Percentiles rank a stretch among this genome's conserved stretches.
These are phyloP conservation scores for Cymbopogon flexuosus DNA, from an alignment of 202 grass and related monocot genomes.

Conservation along the genomic window DNA sequence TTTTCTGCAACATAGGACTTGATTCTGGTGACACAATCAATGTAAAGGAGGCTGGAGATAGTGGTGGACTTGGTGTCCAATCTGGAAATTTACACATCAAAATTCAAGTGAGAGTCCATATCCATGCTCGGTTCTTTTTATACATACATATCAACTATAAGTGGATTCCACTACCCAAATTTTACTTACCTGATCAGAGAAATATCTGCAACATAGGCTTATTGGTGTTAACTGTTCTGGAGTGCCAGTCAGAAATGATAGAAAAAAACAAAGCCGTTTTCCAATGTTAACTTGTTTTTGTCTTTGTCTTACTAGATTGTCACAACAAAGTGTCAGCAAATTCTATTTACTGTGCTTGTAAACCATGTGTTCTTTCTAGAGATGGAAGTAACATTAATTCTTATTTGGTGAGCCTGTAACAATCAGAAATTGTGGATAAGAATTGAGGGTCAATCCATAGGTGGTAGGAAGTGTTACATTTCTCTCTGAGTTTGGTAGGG, in stretches of 20 bases:
- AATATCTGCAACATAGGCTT: background rate
- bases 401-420: too few relatives aligned
- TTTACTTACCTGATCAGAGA: background rate
- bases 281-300: background rate
- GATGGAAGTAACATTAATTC: background rate
- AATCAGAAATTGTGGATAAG: too few relatives aligned
- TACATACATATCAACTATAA: constrained; percentile 3
- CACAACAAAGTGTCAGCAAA: background rate
- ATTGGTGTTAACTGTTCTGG: background rate
- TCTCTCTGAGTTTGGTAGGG: background rate
- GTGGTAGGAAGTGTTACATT: too few relatives aligned
- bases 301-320: background rate
- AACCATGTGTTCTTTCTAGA: background rate
- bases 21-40: constrained; percentile 81
- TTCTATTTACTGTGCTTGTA: background rate
- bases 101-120: constrained; percentile 50
- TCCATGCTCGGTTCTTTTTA: background rate
- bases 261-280: background rate
- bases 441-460: too few relatives aligned
- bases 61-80: constrained; percentile 54
- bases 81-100: constrained; percentile 84
- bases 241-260: background rate
- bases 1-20: constrained; percentile 59
- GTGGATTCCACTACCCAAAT: background rate
- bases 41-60: constrained; percentile 69